Base-by-base conservation (phyloP, 2,329 filamentous ascomycete genomes). In the Thelonectria discophora region DNA sequence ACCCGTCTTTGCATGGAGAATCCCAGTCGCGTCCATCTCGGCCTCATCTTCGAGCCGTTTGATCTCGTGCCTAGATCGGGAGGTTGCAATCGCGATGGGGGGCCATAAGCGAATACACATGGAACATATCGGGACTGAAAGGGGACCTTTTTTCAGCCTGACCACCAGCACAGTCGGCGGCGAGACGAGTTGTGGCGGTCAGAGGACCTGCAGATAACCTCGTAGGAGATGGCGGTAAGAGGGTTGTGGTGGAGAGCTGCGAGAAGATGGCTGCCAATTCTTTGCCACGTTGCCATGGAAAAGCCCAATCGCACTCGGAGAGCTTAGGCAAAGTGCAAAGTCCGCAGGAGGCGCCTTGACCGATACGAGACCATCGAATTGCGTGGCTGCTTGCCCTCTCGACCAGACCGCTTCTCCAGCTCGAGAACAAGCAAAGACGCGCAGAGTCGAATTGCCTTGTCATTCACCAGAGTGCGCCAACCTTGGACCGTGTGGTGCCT, bases 381-480 rank as follows among this genome's bases (percentile, higher is more conserved):
- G 18, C n/a, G 10, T 45, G 42, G 15, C n/a, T 15, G 10, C 37
- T 40, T 15, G n/a, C 24, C 3, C 12, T 30, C 43, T 45, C 12
- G 27, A 40, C 17, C 18, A 15, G 40, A 21, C 5, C 21, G 24
- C 8, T 5, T 3, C 10, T 7, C 39, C 51, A 46, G 17, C 24
- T 45, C 45, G 57, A 55, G 21, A 39, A 40, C 43, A 17, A 32
- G 37, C 3, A 46, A 42, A 17, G 18, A 39, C 50, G 43, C 50
- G 37, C 46, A 54, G 18, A 45, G 27, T n/a, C 47, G 40, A 39
- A 58, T 43, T 51, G 40, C 21, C 45, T 54, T 60, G 51, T 51
- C 51, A 60, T 60, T 60, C 24, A 60, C 34, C 37, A 37, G 20
- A 30, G 37, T 60, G 20, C 34, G 54, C 58, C 32, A 34, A 17